Conservation (phyloP, 169 alveolate species). For the Fabrea salina region DNA sequence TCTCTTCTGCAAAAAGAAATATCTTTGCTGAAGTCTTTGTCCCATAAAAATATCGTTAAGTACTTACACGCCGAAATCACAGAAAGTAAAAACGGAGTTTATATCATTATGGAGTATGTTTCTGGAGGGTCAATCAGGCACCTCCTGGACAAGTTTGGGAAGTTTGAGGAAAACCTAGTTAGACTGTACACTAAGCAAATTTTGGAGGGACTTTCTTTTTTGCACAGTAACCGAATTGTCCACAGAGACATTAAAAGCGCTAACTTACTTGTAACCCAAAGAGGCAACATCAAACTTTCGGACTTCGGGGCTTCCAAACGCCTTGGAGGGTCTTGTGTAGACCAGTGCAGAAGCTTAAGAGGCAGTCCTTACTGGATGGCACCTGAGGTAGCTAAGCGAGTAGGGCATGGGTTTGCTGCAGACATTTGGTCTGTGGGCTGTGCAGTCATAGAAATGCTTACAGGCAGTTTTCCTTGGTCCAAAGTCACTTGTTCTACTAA, state of each 20-base stretch:
- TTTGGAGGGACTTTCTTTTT: background rate
- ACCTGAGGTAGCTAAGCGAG: conserved; percentile 77
- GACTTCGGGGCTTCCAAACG: conserved; percentile 1
- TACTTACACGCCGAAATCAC: background rate
- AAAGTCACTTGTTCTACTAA: conserved; percentile 32
- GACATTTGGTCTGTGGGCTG: conserved; percentile 89
- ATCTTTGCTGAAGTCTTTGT: background rate
- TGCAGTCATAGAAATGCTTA: conserved; percentile 78
- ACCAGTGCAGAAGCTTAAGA: conserved; percentile 40
- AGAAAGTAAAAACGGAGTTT: background rate
- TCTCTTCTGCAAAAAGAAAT: background rate
- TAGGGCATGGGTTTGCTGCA: conserved; percentile 60
- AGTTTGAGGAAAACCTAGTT: background rate
- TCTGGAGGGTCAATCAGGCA: conserved; percentile 3
- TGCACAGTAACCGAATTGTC: background rate
- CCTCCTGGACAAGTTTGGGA: background rate
- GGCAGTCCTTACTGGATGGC: conserved; percentile 91
- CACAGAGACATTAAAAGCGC: conserved; percentile 21
- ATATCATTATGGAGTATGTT: background rate
- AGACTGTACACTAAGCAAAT: background rate
- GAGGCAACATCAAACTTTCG: background rate
- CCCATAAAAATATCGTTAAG: background rate
- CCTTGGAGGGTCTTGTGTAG: conserved; percentile 25
- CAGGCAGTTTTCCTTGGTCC: conserved; percentile 78
- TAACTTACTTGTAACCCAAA: background rate